These are phyloP conservation scores for Climacium dendroides DNA, from an alignment of 225 moss, liverwort and hornwort species.

Conservation along the genomic window DNA sequence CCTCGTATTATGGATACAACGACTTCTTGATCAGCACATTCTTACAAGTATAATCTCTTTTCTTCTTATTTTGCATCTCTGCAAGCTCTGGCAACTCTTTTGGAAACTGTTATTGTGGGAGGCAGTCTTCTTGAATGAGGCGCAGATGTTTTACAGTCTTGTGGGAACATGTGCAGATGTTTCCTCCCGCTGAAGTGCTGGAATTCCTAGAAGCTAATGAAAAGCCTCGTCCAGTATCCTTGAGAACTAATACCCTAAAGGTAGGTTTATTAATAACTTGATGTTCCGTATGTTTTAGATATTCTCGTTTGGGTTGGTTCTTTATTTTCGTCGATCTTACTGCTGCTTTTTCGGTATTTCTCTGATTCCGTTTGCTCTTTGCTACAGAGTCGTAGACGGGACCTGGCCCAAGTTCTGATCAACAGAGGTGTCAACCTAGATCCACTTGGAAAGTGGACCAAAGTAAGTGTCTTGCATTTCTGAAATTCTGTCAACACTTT, in stretches of 20 bases:
- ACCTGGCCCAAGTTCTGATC: conserved; percentile 79
- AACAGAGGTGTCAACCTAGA: conserved; percentile 97
- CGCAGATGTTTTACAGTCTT: not conserved
- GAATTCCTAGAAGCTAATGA: conserved; percentile 91
- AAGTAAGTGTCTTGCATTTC: conserved; percentile 25
- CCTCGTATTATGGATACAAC: conserved; percentile 81
- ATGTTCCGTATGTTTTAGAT: not conserved
- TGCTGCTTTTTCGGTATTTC: not conserved
- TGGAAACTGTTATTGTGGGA: not conserved
- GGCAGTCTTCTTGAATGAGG: not conserved
- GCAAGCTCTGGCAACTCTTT: not conserved
- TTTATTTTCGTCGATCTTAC: not conserved
- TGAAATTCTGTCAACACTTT: not conserved
- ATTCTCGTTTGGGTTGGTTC: not conserved
- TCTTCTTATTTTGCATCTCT: not conserved
- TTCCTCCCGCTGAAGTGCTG: conserved; percentile 77
- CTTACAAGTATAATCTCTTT: conserved; percentile 46
- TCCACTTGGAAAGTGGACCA: conserved; percentile 96
- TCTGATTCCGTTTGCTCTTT: not conserved
- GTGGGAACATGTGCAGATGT: conserved; percentile 55
- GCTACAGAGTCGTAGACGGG: conserved; percentile 75
- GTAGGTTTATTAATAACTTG: not conserved
- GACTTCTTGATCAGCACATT: conserved; percentile 67
- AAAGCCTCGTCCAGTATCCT: conserved; percentile 81
- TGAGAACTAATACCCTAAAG: conserved; percentile 95